Conservation (phyloP, 2,329 filamentous ascomycete genomes). For the Cadophora malorum region DNA sequence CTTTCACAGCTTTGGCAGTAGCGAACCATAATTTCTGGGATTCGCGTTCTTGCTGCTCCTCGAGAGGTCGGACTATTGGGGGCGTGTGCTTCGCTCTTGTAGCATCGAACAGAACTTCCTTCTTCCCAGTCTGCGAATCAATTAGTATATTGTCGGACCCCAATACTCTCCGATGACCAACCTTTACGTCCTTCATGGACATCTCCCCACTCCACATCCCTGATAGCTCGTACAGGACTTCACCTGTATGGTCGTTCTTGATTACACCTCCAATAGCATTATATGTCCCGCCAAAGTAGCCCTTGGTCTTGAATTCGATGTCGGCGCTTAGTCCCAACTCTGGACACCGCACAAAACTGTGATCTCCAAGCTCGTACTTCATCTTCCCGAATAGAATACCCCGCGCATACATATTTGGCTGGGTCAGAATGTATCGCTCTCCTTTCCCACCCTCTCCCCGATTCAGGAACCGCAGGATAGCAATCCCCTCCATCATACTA, state of each 20-base stretch:
- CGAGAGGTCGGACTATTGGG: conserved; percentile 75
- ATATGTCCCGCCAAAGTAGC: conserved; percentile 95
- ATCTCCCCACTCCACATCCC: conserved; percentile 96
- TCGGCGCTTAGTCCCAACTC: conserved; percentile 87
- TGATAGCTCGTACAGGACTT: conserved; percentile 87
- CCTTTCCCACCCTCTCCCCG: conserved; percentile 70
- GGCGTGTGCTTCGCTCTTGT: conserved; percentile 76
- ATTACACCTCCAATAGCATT: conserved; percentile 94
- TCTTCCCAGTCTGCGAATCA: conserved; percentile 76
- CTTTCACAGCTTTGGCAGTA: conserved; percentile 81
- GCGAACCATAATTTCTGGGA: conserved; percentile 87
- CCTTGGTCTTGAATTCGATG: conserved; percentile 98
- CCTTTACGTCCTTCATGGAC: conserved; percentile 83
- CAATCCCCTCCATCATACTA: conserved; percentile 97
- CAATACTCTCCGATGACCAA: conserved; percentile 49
- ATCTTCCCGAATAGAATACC: conserved; percentile 98
- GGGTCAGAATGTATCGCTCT: conserved; percentile 92
- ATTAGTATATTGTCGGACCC: conserved; percentile 21
- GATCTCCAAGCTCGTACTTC: conserved; percentile 98
- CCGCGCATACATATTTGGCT: conserved; percentile 98
- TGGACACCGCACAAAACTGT: conserved; percentile 90
- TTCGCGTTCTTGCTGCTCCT: conserved; percentile 88
- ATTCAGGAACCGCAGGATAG: conserved; percentile 83
- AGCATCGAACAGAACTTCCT: conserved; percentile 89
- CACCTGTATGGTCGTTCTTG: conserved; percentile 85